Evolutionary conservation across 2,329 filamentous ascomycete genomes (phyloP).

Genomic region (Cladosporium sp.): DNA sequence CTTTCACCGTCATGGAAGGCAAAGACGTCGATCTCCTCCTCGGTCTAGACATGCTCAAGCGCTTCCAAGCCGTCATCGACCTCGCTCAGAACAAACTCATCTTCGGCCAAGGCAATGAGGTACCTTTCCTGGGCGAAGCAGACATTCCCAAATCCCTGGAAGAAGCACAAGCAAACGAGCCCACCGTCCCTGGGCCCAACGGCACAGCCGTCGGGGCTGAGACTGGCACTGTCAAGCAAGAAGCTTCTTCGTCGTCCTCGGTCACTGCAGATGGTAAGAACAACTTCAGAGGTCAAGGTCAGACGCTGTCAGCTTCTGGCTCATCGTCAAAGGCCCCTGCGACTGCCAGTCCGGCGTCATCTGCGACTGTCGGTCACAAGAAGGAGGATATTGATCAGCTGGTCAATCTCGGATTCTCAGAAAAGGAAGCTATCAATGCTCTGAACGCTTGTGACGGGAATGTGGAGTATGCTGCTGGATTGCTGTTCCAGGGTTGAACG

Average conservation of each 20-base stretch:
- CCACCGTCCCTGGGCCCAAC: conserved; percentile 76
- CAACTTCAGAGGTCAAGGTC: conserved; percentile 31
- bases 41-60: conserved; percentile 93
- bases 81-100: conserved; percentile 77
- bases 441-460: conserved; percentile 80
- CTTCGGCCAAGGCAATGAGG: conserved; percentile 69
- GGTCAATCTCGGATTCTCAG: conserved; percentile 70
- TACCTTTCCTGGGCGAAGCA: conserved; percentile 84
- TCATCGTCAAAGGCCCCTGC: conserved; percentile 18
- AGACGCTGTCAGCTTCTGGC: conserved; percentile 20
- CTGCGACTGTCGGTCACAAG: conserved; percentile 36
- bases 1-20: conserved; percentile 99
- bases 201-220: conserved; percentile 84
- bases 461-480: conserved; percentile 78
- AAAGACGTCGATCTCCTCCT: conserved; percentile 92
- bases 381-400: conserved; percentile 72
- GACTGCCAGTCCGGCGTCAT: conserved; percentile 13
- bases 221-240: conserved; percentile 68
- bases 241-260: conserved; percentile 33
- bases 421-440: conserved; percentile 72
- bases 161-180: conserved; percentile 70
- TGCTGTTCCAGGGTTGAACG: conserved; percentile 54
- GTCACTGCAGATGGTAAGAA: conserved; percentile 10
- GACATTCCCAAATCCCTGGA: conserved; percentile 86
- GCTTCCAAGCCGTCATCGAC: conserved; percentile 91